Conservation (phyloP, 179 eudicot species). For the Corrigiola litoralis region DNA sequence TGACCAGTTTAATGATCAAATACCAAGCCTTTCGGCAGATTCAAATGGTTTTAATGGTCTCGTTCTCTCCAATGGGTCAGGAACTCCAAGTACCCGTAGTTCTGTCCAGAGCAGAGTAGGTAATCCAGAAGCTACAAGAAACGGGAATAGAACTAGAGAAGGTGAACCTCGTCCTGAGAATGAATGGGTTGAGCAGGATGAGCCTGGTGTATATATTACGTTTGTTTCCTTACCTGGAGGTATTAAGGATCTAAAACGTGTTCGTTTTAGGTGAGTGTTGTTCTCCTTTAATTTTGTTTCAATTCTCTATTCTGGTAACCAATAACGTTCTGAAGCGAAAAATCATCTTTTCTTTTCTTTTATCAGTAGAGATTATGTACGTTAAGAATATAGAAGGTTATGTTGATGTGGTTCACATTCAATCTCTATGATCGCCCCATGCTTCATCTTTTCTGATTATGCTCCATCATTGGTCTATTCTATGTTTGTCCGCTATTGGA, state of each 20-base stretch:
- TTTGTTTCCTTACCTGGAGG: constrained; percentile 82
- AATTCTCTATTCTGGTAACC: neutral
- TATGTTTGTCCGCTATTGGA: neutral
- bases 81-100: constrained; percentile 39
- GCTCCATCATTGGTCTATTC: neutral
- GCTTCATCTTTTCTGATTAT: too few relatives aligned
- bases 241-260: constrained; percentile 75
- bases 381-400: too few relatives aligned
- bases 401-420: too few relatives aligned
- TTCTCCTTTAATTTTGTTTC: neutral
- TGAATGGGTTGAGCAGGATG: constrained; percentile 94
- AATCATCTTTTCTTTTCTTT: too few relatives aligned
- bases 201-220: constrained; percentile 85
- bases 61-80: constrained; percentile 44
- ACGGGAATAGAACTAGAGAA: constrained; percentile 49
- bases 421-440: too few relatives aligned
- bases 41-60: constrained; percentile 43
- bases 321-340: neutral
- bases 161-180: constrained; percentile 54
- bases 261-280: constrained; percentile 73
- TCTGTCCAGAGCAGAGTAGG: constrained; percentile 44
- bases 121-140: constrained; percentile 49
- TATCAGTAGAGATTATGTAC: too few relatives aligned
- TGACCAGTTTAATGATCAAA: constrained; percentile 40
- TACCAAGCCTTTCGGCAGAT: constrained; percentile 40